phyloP scores from a whole-genome alignment of 306 rosid genomes.

The Quercus engelmannii region DNA sequence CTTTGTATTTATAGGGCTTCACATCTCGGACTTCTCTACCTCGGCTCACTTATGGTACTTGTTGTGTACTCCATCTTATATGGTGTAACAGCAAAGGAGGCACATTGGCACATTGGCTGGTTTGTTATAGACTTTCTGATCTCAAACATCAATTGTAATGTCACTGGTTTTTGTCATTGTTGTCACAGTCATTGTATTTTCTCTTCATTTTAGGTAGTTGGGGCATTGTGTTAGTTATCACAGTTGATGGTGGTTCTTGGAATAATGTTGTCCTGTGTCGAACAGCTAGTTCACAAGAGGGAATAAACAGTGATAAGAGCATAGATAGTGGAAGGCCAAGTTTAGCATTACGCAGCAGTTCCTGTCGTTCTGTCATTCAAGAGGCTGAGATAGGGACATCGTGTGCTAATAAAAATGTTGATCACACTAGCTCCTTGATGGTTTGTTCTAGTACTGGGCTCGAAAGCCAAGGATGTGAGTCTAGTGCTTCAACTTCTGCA shows the following conservation, averaged over 20 bases:
- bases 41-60: constrained; percentile 89
- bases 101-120: constrained; percentile 89
- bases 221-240: constrained; percentile 97
- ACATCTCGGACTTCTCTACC: constrained; percentile 90
- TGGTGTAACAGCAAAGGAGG: constrained; percentile 78
- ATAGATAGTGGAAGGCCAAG: constrained; percentile 98
- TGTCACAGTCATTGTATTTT: constrained; percentile 18
- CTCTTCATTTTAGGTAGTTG: constrained; percentile 62
- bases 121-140: constrained; percentile 34
- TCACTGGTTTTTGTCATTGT: constrained; percentile 20
- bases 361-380: constrained; percentile 86
- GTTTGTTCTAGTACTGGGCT: constrained; percentile 90
- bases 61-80: constrained; percentile 84
- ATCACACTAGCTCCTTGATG: constrained; percentile 62
- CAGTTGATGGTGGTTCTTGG: constrained; percentile 80
- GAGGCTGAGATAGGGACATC: constrained; percentile 77
- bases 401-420: constrained; percentile 53
- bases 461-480: constrained; percentile 92
- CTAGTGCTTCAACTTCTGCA: constrained; percentile 83
- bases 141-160: constrained; percentile 1
- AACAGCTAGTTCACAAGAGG: constrained; percentile 73
- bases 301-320: constrained; percentile 93
- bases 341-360: constrained; percentile 86
- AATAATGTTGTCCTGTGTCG: constrained; percentile 54
- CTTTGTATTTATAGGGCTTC: constrained; percentile 69